Evolutionary conservation across 2,329 filamentous ascomycete species (phyloP), one percentile per base, ranked within the genome.

Genomic region (Colletotrichum paranaense): DNA sequence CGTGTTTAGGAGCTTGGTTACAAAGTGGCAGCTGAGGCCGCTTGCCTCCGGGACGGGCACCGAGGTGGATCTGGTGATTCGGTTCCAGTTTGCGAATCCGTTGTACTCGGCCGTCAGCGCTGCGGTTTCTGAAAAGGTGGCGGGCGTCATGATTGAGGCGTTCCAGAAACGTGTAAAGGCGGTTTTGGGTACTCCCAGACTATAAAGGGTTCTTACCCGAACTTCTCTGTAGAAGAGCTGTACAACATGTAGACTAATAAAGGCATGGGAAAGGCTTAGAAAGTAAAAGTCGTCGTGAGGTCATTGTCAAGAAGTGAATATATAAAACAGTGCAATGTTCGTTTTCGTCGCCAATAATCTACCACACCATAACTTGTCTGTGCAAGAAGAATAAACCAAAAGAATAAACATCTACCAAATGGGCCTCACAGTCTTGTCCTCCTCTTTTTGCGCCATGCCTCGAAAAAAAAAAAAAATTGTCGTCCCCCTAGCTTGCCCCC

Each of bases 11-110:
- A 92, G 90, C 76, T 83, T 96, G 49, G 86, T 90, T 68, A 96
- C 92, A 64, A 87, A 88, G 75, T 97, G 92, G 94, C 90, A 88
- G 62, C 86, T 94, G 74, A 85, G 82, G 65, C 87, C 88, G 2
- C 81, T 87, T 28, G 73, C 77, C 76, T 70, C 78, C 80, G 75
- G 49, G 74, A 76, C 78, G 4, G 78, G 80, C 68, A 97, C 95
- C 5, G 90, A 93, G 78, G 94, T 98, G 16, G 88, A 90, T 77
- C 84, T 99, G 77, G 87, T 88, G 69, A 92, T 99, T 77, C 89
- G 92, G 75, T 98, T 95, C 81, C 90, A 92, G 81, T 98, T 99
- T 81, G 88, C 91, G 77, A 98, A 95, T 83, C 94, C 95, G n/a
- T 81, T 98, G 69, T 97, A 98, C 84, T 92, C 92, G 55, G 91